phyloP scores from a whole-genome alignment of 73 alveolate species.

The Paramecium sexaurelia region DNA sequence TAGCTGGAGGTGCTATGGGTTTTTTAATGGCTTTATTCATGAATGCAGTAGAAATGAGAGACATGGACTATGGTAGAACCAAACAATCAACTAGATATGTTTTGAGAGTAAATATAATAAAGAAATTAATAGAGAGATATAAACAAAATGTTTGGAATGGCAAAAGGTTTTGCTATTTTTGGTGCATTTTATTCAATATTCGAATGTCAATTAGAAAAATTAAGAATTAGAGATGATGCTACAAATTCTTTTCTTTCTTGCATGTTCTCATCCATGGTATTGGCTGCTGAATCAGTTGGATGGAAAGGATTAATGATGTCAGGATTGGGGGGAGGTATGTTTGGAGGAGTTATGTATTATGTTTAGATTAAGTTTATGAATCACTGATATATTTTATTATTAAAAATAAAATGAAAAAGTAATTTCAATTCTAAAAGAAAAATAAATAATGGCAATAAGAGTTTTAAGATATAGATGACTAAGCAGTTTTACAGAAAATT shows the following conservation, averaged over 20 bases:
- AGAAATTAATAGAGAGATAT: constrained; percentile 14
- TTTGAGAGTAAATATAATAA: neutral
- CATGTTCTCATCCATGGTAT: constrained; percentile 60
- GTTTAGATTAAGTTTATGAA: constrained; percentile 32
- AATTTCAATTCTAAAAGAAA: neutral
- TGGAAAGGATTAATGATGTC: constrained; percentile 55
- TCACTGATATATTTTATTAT: constrained; percentile 20
- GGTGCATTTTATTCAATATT: constrained; percentile 56
- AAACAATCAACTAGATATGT: constrained; percentile 32
- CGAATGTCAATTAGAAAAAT: constrained; percentile 68
- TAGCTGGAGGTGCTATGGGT: constrained; percentile 70
- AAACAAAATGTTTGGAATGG: constrained; percentile 38
- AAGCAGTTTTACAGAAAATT: neutral
- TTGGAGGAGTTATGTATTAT: constrained; percentile 48
- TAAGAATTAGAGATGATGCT: constrained; percentile 57
- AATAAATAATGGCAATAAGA: constrained; percentile 26
- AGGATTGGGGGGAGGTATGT: constrained; percentile 56
- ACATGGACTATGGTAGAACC: constrained; percentile 63
- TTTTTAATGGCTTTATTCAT: constrained; percentile 64
- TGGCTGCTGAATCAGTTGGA: constrained; percentile 41
- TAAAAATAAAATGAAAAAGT: neutral
- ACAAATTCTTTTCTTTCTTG: constrained; percentile 47
- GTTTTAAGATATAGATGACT: neutral
- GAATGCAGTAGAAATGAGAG: constrained; percentile 74
- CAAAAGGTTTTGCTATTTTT: constrained; percentile 58